Percentiles rank a stretch among this genome's conserved stretches.
Evolutionary conservation across 2,329 filamentous ascomycete species (phyloP).

Genomic region (Botryosphaeria agaves): DNA sequence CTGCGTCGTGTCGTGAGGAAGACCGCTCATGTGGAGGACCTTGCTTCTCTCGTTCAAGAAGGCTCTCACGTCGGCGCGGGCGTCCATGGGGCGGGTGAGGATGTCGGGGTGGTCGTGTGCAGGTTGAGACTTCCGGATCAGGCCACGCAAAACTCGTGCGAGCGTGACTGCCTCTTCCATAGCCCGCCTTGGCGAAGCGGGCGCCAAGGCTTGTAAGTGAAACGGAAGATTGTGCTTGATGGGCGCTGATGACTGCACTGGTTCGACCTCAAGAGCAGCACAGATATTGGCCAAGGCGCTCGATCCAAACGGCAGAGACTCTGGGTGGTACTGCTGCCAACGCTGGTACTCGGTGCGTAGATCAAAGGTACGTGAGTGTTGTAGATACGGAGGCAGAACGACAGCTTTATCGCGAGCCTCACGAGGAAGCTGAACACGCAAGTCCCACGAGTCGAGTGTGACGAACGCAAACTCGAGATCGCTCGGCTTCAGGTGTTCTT

Average conservation of each 20-base stretch:
- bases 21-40: slow-evolving; percentile 91
- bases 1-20: slow-evolving; percentile 95
- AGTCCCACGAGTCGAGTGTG: slow-evolving; percentile 94
- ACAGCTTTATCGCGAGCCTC: slow-evolving; percentile 98
- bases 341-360: slow-evolving; percentile 93
- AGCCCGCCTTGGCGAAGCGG: slow-evolving; percentile 83
- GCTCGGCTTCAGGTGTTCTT: slow-evolving; percentile 76
- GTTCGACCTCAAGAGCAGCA: slow-evolving; percentile 92
- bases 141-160: slow-evolving; percentile 74
- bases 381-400: slow-evolving; percentile 86
- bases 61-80: slow-evolving; percentile 84
- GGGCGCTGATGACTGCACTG: slow-evolving; percentile 89
- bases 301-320: slow-evolving; percentile 90
- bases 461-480: slow-evolving; percentile 97
- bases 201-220: slow-evolving; percentile 88
- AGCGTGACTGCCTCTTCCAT: slow-evolving; percentile 97
- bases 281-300: slow-evolving; percentile 96
- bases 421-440: slow-evolving; percentile 90
- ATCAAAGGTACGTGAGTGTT: slow-evolving; percentile 95
- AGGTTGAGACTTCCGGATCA: slow-evolving; percentile 93
- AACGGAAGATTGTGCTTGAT: slow-evolving; percentile 99
- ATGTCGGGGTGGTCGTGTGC: slow-evolving; percentile 89
- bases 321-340: slow-evolving; percentile 96
- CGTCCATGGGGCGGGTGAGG: slow-evolving; percentile 87
- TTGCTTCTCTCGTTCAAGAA: slow-evolving; percentile 95